phyloP scores from a whole-genome alignment of 2,329 filamentous ascomycete genomes.

The Atkinsonella hypoxylon region DNA sequence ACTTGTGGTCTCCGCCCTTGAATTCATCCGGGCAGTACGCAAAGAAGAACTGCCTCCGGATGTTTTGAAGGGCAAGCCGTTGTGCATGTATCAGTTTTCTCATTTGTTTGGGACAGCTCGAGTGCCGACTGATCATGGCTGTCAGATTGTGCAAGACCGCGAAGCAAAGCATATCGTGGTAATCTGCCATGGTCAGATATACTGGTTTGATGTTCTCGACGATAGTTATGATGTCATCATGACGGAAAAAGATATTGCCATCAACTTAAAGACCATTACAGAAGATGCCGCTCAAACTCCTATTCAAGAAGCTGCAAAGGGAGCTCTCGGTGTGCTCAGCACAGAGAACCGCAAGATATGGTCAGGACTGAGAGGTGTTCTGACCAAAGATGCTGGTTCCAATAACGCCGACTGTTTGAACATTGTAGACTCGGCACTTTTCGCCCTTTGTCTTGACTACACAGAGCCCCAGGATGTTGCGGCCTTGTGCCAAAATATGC shows the following conservation, averaged over 20 bases:
- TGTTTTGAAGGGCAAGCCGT: constrained; percentile 65
- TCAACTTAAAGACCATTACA: constrained; percentile 86
- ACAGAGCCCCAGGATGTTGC: constrained; percentile 71
- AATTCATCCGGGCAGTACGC: constrained; percentile 85
- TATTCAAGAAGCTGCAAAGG: constrained; percentile 90
- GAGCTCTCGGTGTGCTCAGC: constrained; percentile 82
- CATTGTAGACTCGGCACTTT: constrained; percentile 89
- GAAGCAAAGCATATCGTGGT: constrained; percentile 90
- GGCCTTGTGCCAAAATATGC: constrained; percentile 95
- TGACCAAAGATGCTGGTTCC: constrained; percentile 74
- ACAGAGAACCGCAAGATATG: constrained; percentile 95
- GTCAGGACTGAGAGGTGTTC: constrained; percentile 79
- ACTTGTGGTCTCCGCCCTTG: constrained; percentile 76
- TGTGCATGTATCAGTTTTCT: constrained; percentile 98
- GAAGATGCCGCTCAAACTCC: constrained; percentile 83
- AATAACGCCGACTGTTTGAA: constrained; percentile 95
- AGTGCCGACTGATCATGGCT: constrained; percentile 87
- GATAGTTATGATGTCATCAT: constrained; percentile 93
- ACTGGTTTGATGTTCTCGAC: constrained; percentile 97
- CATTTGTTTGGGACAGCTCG: constrained; percentile 88
- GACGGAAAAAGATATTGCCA: constrained; percentile 83
- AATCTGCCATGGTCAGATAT: constrained; percentile 89
- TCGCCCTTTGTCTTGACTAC: constrained; percentile 85
- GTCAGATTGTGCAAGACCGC: constrained; percentile 89
- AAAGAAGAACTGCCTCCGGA: constrained; percentile 90